A percentile compares a stretch with the other conserved stretches of the same genome.
phyloP scores from a whole-genome alignment of 305 asterid species.

The Ilex paraguariensis region DNA sequence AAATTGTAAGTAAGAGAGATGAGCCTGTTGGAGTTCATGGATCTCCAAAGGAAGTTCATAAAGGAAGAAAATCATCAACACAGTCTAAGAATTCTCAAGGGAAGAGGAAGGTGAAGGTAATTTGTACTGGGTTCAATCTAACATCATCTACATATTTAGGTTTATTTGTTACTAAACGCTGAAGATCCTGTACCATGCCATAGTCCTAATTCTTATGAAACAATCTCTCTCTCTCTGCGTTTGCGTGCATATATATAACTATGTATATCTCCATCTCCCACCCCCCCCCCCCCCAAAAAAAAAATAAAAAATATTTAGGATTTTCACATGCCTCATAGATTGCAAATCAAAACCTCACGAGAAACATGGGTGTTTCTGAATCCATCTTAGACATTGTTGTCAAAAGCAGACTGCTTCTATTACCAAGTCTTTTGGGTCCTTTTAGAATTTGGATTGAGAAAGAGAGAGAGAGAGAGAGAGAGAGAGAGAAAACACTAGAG shows the following conservation, averaged over 20 bases:
- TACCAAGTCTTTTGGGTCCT: too few species aligned
- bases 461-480: too few species aligned
- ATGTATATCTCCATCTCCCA: too few species aligned
- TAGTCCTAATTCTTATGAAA: too few species aligned
- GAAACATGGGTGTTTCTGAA: conserved; percentile 7
- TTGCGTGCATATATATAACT: too few species aligned
- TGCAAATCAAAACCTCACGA: conserved; percentile 8
- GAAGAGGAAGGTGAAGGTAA: conserved; percentile 85
- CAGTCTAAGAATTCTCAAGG: conserved; percentile 49
- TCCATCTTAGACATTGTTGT: too few species aligned
- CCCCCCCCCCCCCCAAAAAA: too few species aligned
- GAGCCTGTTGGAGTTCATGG: conserved; percentile 15
- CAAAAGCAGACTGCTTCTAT: too few species aligned
- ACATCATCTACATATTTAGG: conserved; percentile 10
- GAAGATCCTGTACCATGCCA: too few species aligned
- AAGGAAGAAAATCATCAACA: conserved; percentile 41
- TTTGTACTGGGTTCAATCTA: neutral
- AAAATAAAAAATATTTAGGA: conserved; percentile 15
- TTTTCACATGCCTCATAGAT: conserved; percentile 21
- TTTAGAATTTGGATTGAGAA: too few species aligned
- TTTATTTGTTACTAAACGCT: neutral
- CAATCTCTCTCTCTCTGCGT: too few species aligned
- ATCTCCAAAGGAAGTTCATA: conserved; percentile 29
- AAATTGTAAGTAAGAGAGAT: conserved; percentile 24
- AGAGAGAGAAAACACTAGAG: too few species aligned